phyloP scores from a whole-genome alignment of 2,329 filamentous ascomycete species.

The Akanthomyces dipterigenus region DNA sequence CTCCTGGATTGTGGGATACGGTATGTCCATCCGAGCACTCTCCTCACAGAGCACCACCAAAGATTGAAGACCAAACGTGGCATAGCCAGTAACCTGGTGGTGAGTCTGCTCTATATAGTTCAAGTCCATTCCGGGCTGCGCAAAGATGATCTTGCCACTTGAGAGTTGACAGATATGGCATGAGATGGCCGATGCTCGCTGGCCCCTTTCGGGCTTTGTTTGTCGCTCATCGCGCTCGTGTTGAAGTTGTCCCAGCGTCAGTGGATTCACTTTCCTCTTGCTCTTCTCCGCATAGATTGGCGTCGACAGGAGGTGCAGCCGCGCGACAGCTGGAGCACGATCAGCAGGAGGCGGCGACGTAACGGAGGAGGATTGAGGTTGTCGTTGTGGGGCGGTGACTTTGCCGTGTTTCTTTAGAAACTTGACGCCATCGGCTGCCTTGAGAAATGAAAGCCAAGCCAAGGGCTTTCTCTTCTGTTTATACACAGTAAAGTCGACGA shows the following conservation, averaged over 20 bases:
- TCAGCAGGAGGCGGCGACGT: not conserved
- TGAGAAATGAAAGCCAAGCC: conserved; percentile 39
- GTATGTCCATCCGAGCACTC: conserved; percentile 10
- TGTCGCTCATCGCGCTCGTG: conserved; percentile 16
- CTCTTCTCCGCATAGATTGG: conserved; percentile 27
- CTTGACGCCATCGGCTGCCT: conserved; percentile 28
- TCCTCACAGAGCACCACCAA: conserved; percentile 32
- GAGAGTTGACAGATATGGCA: not conserved
- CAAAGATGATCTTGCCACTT: conserved; percentile 42
- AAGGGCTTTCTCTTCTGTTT: conserved; percentile 29
- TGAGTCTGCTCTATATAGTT: conserved; percentile 37
- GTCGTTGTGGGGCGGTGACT: not conserved
- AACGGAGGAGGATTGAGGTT: not conserved
- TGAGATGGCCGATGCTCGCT: not conserved
- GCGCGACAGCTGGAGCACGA: conserved; percentile 18
- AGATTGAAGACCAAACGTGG: conserved; percentile 35
- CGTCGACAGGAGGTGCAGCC: conserved; percentile 24
- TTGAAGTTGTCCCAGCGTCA: conserved; percentile 21
- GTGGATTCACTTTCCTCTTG: conserved; percentile 22
- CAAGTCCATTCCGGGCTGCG: conserved; percentile 20
- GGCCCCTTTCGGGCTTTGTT: not conserved
- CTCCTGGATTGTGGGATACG: conserved; percentile 35
- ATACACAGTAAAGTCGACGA: conserved; percentile 36
- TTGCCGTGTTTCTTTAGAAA: conserved; percentile 37
- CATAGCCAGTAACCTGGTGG: conserved; percentile 25